Evolutionary conservation across 1,139 yeast genomes (phyloP), one percentile per base, ranked within the genome.

Genomic region (Williopsis jadinii): DNA sequence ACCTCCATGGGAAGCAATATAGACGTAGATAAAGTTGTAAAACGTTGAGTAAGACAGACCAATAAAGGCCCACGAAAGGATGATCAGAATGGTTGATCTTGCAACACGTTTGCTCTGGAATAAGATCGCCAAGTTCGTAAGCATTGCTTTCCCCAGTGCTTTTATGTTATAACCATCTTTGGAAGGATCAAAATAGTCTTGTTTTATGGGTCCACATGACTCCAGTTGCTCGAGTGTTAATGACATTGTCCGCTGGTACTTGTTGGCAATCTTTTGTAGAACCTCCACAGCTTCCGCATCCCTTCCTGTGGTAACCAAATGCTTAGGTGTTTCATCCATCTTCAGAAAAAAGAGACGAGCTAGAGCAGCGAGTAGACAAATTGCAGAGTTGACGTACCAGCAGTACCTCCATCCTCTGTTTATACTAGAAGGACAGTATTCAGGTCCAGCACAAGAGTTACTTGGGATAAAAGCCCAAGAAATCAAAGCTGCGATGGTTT

Each of bases 321-420:
- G 73, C 48, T 73, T 73, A 28, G 77, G 78, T 39, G 77, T 70
- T 53, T 73, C 78, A 33, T 69, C 62, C 41, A 73, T 55, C 48
- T 66, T 59, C 32, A 73, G 55, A 10, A 70, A 62, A 3, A 73
- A 64, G 12, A 72, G 54, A 46, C 78, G 61, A n/a, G 62, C 41
- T 14, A 71, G 40, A 1, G 75, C 74, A 43, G 67, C 59, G 24
- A 62, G 60, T 35, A 73, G 51, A 13, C 73, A 75, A 40, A 73
- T 63, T 15, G 64, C 73, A 11, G 74, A 70, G 53, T 72, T 72
- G 32, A 65, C 65, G 48, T 69, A 72, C 67, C 69, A 72, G 37
- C 64, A 59, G 49, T 73, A 73, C 54, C 78, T 67, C 77, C 79
- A 73, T 41, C 78, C 78, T 48, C 66, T 60, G 52, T 73, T 73